These are phyloP conservation scores for Pythium periplocum DNA, from an alignment of 352 stramenopile genomes.

Conservation along the genomic window DNA sequence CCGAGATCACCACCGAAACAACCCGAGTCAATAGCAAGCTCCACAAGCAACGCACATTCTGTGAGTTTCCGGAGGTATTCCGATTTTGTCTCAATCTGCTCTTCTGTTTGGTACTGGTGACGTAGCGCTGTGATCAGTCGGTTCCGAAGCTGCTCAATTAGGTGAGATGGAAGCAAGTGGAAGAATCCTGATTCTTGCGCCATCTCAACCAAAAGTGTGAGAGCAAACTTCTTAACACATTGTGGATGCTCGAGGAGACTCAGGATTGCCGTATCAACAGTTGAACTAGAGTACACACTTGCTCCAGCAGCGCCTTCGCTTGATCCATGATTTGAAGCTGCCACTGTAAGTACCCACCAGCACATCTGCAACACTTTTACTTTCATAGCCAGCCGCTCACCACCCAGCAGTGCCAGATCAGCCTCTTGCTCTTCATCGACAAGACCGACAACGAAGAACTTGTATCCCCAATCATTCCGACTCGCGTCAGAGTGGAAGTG, in stretches of 20 bases:
- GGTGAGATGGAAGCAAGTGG: conserved; percentile 25
- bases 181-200: conserved; percentile 28
- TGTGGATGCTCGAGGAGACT: conserved; percentile 33
- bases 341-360: conserved; percentile 14
- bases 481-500: conserved; percentile 80
- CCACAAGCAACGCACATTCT: conserved; percentile 49
- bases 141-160: conserved; percentile 35
- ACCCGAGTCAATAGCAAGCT: conserved; percentile 44
- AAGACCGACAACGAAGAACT: conserved; percentile 70
- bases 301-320: conserved; percentile 1
- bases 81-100: conserved; percentile 48
- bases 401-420: no score
- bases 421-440: conserved; percentile 23
- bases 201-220: conserved; percentile 41
- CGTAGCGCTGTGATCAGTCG: conserved; percentile 45
- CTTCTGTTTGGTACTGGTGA: conserved; percentile 42
- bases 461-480: conserved; percentile 89
- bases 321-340: neutral
- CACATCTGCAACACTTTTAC: conserved; percentile 10
- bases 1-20: neutral
- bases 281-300: conserved; percentile 24
- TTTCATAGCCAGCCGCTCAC: no score
- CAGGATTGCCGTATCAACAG: conserved; percentile 28
- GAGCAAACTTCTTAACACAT: conserved; percentile 27
- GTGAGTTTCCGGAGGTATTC: conserved; percentile 53